Evolutionary conservation across 768 basidiomycete genomes (phyloP), one percentile per base, ranked within the genome.

Genomic region (Epithele typhae): DNA sequence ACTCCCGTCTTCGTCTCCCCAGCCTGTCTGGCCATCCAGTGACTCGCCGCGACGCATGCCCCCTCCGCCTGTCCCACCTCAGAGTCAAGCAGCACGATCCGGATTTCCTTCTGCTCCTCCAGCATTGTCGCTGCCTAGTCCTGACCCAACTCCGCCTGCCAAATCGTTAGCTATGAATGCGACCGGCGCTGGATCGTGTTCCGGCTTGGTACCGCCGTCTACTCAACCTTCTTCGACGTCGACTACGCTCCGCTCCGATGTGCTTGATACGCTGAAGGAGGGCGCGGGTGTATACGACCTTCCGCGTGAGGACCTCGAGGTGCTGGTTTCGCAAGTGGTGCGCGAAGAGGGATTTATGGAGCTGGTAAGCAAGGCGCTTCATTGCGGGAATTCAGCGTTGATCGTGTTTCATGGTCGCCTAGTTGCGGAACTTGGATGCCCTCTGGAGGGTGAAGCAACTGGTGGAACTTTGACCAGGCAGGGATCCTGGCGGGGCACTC

Each of bases 291-390:
- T 87, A n/a, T 82, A 85, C 52, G 64, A 75, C 41, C 61, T 87
- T 22, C 62, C 83, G 19, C 67, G 62, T 25, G 46, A 62, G 10
- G 69, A 74, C 6, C 72, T 89, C 11, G 83, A 87, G 56, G 63
- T 64, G 37, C 59, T 84, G 2, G 73, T 88, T 15, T 71, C 74
- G 10, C 73, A 80, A 22, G 73, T 87, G 19, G 71, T 88, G 15
- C 75, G 79, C 43, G 86, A 89, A 61, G 81, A 92, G 43, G 81
- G 90, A 6, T 92, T 96, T 59, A 64, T 74, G 11, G 74, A 77
- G 53, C 72, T 97, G 77, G 91, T 88, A 56, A 51, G 77, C n/a
- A n/a, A n/a, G n/a, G n/a, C n/a, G n/a, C n/a, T n/a, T n/a, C n/a
- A n/a, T n/a, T n/a, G n/a, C n/a, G n/a, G n/a, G n/a, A n/a, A n/a